phyloP scores from a whole-genome alignment of 352 stramenopile genomes.

The Pythium volutum region DNA sequence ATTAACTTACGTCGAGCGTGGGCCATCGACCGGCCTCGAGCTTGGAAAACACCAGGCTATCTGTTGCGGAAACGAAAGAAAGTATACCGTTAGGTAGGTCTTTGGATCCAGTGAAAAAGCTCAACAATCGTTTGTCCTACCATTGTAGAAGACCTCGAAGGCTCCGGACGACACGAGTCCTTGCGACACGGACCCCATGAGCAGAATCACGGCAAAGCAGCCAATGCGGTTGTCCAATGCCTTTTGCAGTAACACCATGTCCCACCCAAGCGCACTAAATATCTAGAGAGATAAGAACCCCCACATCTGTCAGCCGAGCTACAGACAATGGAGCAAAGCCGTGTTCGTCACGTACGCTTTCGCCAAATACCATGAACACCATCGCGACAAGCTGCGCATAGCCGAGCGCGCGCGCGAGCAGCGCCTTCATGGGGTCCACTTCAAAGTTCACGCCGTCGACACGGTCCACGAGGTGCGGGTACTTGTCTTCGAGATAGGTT shows the following conservation, averaged over 20 bases:
- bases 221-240: conserved; percentile 67
- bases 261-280: conserved; percentile 41
- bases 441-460: conserved; percentile 60
- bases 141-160: conserved; percentile 84
- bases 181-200: conserved; percentile 61
- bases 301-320: too few species aligned
- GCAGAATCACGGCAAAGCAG: conserved; percentile 62
- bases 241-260: conserved; percentile 56
- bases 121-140: conserved; percentile 23
- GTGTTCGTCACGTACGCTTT: conserved; percentile 37
- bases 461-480: conserved; percentile 66
- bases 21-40: conserved; percentile 64
- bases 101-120: not conserved
- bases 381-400: conserved; percentile 52
- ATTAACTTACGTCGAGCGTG: conserved; percentile 46
- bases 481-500: conserved; percentile 64
- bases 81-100: not conserved
- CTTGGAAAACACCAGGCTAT: conserved; percentile 75
- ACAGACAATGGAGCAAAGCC: not conserved
- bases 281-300: too few species aligned
- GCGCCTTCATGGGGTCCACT: conserved; percentile 48
- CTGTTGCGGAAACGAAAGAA: conserved; percentile 24
- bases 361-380: conserved; percentile 58
- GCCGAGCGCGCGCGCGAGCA: conserved; percentile 40
- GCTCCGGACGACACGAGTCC: conserved; percentile 63